Percentiles rank a stretch among this genome's conserved stretches.
Evolutionary conservation across 2,329 filamentous ascomycete genomes (phyloP).

Genomic region (Claviceps pazoutovae): DNA sequence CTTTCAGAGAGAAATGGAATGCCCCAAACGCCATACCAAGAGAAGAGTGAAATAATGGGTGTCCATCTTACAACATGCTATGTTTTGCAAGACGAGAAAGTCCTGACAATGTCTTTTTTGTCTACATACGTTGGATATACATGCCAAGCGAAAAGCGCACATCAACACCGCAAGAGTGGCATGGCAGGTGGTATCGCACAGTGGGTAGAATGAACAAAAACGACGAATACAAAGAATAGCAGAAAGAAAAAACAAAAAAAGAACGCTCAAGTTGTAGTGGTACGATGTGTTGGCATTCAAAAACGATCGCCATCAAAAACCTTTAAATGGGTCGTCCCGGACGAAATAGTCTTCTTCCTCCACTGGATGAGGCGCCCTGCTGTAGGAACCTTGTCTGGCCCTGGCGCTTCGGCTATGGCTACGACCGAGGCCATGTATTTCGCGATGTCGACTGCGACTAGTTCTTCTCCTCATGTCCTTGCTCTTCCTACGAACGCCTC

Average conservation of each 20-base stretch:
- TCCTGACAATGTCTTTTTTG: neutral
- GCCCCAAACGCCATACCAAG: neutral
- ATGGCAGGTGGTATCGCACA: neutral
- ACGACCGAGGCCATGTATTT: conserved; percentile 33
- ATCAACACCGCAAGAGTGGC: neutral
- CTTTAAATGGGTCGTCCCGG: conserved; percentile 46
- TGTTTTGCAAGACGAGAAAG: neutral
- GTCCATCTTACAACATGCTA: neutral
- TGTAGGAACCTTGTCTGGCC: conserved; percentile 33
- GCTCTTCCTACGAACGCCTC: conserved; percentile 35
- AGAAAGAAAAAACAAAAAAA: neutral
- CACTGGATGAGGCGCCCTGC: conserved; percentile 28
- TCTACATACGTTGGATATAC: neutral
- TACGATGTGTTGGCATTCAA: neutral
- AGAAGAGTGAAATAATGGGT: neutral
- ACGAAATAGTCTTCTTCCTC: conserved; percentile 44
- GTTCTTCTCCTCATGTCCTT: conserved; percentile 39
- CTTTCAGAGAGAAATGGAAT: neutral
- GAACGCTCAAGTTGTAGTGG: neutral
- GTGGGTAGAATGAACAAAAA: neutral
- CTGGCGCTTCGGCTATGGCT: neutral
- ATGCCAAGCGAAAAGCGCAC: neutral
- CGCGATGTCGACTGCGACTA: conserved; percentile 40
- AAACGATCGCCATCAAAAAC: conserved; percentile 31
- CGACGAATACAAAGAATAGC: neutral